Conservation (phyloP, 83 land plant genomes). For the Thuja plicata region DNA sequence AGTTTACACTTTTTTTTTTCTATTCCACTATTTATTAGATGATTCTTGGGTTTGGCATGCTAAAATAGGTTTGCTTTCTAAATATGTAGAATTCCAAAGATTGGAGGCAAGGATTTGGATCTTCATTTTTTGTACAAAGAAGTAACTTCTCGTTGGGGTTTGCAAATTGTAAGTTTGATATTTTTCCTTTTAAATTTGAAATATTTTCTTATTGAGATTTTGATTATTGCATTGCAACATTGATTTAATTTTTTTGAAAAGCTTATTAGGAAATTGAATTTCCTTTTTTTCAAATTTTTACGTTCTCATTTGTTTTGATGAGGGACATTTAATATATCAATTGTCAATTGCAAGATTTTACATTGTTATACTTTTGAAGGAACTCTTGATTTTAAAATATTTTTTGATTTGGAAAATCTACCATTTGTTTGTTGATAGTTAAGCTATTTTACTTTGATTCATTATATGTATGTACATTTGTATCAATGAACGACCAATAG, state of each 20-base stretch:
- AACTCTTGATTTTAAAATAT: too few species aligned
- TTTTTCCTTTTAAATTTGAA: neutral
- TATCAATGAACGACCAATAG: too few species aligned
- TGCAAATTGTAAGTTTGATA: slow-evolving; percentile 16
- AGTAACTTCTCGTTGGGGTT: slow-evolving; percentile 11
- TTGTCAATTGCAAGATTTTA: neutral
- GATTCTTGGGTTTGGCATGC: neutral
- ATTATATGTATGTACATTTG: neutral
- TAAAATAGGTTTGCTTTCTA: neutral
- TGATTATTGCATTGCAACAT: neutral
- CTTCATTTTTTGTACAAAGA: slow-evolving; percentile 18
- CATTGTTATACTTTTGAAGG: neutral
- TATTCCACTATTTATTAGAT: neutral
- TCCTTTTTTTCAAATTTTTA: neutral
- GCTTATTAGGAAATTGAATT: neutral
- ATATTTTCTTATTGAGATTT: neutral
- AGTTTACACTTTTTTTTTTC: neutral
- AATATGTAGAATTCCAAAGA: slow-evolving; percentile 8
- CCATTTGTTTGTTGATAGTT: neutral
- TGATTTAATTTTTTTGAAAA: neutral
- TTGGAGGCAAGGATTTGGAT: slow-evolving; percentile 19
- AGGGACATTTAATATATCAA: neutral
- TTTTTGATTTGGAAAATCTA: neutral
- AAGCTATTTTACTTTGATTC: neutral
- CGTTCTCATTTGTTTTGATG: neutral